Evolutionary conservation across 2,329 filamentous ascomycete species (phyloP).

Genomic region (Sphaerostilbella broomeana): DNA sequence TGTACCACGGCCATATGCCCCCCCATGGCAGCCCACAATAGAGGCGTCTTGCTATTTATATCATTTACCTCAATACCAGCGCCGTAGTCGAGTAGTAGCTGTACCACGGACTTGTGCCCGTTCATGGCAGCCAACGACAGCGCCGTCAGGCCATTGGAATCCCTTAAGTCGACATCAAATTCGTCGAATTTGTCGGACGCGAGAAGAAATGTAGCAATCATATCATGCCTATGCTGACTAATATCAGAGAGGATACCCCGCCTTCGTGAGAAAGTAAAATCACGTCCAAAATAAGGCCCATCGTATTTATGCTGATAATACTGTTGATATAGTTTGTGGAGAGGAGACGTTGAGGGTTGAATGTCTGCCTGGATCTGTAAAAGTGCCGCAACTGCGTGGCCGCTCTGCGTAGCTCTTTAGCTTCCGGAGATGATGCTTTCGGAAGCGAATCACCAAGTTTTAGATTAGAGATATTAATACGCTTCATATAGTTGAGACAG

Average conservation of each 20-base stretch:
- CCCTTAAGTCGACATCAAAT: neutral
- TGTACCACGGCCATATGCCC: neutral
- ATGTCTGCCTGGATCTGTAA: neutral
- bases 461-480: neutral
- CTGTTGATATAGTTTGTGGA: too few relatives aligned
- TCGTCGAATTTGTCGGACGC: too few relatives aligned
- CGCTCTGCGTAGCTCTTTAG: neutral
- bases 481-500: too few relatives aligned
- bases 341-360: neutral
- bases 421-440: neutral
- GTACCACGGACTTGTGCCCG: neutral
- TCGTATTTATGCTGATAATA: too few relatives aligned
- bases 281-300: too few relatives aligned
- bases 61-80: too few relatives aligned
- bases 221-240: too few relatives aligned
- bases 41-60: neutral
- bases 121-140: neutral
- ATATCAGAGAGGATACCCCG: too few relatives aligned
- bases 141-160: too few relatives aligned
- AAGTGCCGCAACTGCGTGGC: neutral
- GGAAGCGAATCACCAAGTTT: neutral
- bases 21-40: neutral
- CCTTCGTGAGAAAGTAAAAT: too few relatives aligned
- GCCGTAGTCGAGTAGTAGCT: neutral
- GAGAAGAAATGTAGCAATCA: too few relatives aligned